Evolutionary conservation across 163 green algal species (phyloP), one percentile per base, ranked within the genome.

Genomic region (Coccomyxa subellipsoidea): DNA sequence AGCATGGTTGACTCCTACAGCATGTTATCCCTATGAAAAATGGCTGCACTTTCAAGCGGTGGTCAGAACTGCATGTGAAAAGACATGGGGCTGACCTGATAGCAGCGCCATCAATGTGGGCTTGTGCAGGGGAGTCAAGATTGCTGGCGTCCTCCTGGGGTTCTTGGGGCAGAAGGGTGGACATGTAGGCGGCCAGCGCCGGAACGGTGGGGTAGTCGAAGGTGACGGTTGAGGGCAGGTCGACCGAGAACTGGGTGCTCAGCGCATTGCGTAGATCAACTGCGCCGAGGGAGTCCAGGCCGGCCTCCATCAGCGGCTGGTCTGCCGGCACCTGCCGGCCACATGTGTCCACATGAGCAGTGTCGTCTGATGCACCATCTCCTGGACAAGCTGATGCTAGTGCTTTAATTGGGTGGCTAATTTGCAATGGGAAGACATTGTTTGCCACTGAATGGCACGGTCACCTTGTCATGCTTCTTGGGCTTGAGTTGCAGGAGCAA

Each of bases 151-250:
- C 47, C 23, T 59, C 47, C 47, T 59, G 47, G 47, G 47, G 15
- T 27, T 59, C 47, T 8, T 59, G 47, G 2, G 47, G 47, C 47
- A 73, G 66, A 27, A 73, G 80, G 7, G 29, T 40, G 54, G 53
- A 71, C 5, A 93, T 85, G 59, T 86, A 89, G 54, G 9, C 38
- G 0, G 89, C 79, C 3, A 96, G 87, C 10, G 85, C 88, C 0
- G 39, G 40, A 0, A 90, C 70, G 0, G 93, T 93, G 34, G 94
- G 94, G 84, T 96, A 95, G 89, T 97, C 93, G 70, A 97, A 92
- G 25, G 86, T 91, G 29, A 94, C 83, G 6, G 94, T 96, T 31
- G 88, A 79, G 4, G 93, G 93, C 39, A 97, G 82, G 54, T 95
- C 89, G n/a, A 96, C 29, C 2, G 79, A 82, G 75, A 96, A 94